Percentiles rank a stretch among this genome's conserved stretches.
These are phyloP conservation scores for Flaveria bidentis DNA, from an alignment of 129 eudicot genomes.

Conservation along the genomic window DNA sequence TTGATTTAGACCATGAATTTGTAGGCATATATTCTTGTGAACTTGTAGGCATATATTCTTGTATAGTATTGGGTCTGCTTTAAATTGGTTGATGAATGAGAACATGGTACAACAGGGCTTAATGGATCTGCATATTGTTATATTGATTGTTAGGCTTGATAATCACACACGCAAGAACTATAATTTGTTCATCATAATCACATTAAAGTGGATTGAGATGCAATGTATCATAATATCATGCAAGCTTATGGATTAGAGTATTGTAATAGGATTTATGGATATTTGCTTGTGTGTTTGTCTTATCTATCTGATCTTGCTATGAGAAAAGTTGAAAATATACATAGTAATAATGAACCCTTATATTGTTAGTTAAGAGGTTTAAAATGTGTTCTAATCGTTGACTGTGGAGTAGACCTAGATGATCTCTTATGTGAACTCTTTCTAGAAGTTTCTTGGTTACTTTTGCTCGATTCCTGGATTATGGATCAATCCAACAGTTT, in stretches of 20 bases:
- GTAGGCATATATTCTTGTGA: not conserved
- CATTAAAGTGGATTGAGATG: not conserved
- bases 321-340: too few species aligned
- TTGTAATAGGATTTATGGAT: not conserved
- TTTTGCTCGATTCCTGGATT: constrained; percentile 53
- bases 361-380: too few species aligned
- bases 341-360: too few species aligned
- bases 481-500: constrained; percentile 44
- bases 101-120: not conserved
- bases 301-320: too few species aligned
- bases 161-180: not conserved
- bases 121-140: not conserved
- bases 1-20: constrained; percentile 10
- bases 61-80: not conserved
- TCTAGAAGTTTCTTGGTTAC: constrained; percentile 61
- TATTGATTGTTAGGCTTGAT: not conserved
- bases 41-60: not conserved
- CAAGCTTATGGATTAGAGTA: not conserved
- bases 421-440: constrained; percentile 71
- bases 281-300: not conserved
- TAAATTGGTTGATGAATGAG: not conserved
- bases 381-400: too few species aligned
- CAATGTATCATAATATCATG: not conserved
- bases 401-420: too few species aligned
- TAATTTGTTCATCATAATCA: not conserved